Evolutionary conservation across 768 basidiomycete genomes (phyloP), one percentile per base, ranked within the genome.

Genomic region (Auriscalpium orientale): DNA sequence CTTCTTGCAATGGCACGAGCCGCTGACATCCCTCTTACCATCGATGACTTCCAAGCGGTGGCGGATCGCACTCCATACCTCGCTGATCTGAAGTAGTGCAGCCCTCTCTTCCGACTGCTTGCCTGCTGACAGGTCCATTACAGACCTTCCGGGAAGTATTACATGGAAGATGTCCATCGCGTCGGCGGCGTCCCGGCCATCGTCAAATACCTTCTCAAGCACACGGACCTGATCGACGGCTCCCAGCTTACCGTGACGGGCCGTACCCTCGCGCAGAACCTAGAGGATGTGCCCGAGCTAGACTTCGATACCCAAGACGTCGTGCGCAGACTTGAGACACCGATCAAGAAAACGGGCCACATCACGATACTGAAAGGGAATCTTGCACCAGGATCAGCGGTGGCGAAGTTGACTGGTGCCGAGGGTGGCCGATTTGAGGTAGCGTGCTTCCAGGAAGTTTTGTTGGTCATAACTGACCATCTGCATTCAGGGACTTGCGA

Each of bases 391-490:
- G 89, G 80, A 49, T 85, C 85, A 1, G 87, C 91, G 33, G 93
- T 98, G 18, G 91, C 92, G 15, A 98, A 98, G 71, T 74, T 97
- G 59, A 95, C 94, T 7, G 93, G 94, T 13, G 94, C 95, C 71
- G 94, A 97, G 71, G 94, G 94, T 5, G 69, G 82, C 51, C 77
- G 72, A 20, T 97, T 97, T 61, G 87, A 91, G 76, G 89, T 87
- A 46, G 72, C 56, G 58, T 52, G 9, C 22, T 37, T 16, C 50
- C 44, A 45, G 3, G 40, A 34, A 44, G 46, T 13, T 13, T n/a
- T 34, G 22, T 37, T 22, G 34, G 8, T 16, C 21, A 44, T 40
- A 21, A 37, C 15, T 33, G 46, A 38, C 36, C 54, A 62, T 33
- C 55, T 49, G 21, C n/a, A 15, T 40, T 43, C 44, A 89, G 83